These are phyloP conservation scores for Cenchrus americanus DNA, from an alignment of 176 grass and related monocot genomes.

Conservation along the genomic window DNA sequence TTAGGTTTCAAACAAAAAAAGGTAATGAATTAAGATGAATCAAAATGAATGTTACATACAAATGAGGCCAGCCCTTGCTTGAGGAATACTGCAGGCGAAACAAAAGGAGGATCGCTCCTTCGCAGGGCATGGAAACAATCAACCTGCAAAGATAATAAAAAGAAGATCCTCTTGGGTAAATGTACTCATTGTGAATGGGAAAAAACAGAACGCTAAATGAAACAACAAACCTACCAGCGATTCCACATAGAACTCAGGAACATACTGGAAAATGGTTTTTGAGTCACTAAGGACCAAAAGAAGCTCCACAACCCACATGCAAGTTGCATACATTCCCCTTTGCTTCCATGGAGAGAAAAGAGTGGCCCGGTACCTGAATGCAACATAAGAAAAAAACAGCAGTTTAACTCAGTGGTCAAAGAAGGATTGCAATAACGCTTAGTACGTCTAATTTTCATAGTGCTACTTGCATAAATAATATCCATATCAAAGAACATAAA, in stretches of 20 bases:
- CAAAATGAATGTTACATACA: conserved; percentile 54
- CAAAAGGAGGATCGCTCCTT: conserved; percentile 88
- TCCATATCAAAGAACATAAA: conserved; percentile 5
- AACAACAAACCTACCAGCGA: conserved; percentile 63
- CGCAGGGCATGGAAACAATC: conserved; percentile 88
- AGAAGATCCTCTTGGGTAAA: neutral
- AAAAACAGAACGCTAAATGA: conserved; percentile 16
- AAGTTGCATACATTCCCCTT: conserved; percentile 93
- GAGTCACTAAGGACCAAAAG: conserved; percentile 74
- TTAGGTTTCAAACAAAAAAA: conserved; percentile 7
- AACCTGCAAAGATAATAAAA: conserved; percentile 58
- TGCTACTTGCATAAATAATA: neutral
- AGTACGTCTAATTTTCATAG: neutral
- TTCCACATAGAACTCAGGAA: conserved; percentile 92
- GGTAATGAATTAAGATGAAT: conserved; percentile 7
- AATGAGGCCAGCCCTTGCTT: conserved; percentile 80
- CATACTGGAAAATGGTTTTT: conserved; percentile 57
- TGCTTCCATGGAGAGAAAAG: conserved; percentile 90
- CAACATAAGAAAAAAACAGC: neutral
- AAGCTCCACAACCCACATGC: conserved; percentile 91
- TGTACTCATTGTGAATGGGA: conserved; percentile 22
- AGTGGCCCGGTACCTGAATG: conserved; percentile 76
- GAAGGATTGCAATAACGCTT: conserved; percentile 1
- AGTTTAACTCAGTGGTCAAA: neutral
- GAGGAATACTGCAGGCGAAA: conserved; percentile 75